A percentile compares a stretch with the other conserved stretches of the same genome.
Evolutionary conservation across 331 rosid genomes (phyloP).

Genomic region (Quercus phellos): DNA sequence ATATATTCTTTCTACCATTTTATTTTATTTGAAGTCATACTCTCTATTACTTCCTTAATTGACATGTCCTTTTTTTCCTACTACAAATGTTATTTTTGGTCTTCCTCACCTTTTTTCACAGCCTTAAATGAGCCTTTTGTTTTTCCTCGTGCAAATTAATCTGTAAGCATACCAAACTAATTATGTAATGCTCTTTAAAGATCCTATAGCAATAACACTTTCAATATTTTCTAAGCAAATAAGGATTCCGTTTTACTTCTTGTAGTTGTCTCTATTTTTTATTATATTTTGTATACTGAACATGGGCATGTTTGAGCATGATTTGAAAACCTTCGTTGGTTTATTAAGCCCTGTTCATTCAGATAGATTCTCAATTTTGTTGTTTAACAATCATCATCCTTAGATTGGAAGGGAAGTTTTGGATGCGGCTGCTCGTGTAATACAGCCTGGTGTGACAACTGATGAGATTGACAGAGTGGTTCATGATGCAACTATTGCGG

Average conservation of each 20-base stretch:
- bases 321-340: background rate
- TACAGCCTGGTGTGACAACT: slow-evolving; percentile 80
- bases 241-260: background rate
- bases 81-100: too few species aligned
- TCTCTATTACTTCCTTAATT: too few species aligned
- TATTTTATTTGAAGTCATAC: too few species aligned
- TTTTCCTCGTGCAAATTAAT: background rate
- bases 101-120: background rate
- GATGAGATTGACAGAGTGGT: slow-evolving; percentile 91
- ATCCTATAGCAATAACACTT: background rate
- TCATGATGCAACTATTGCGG: slow-evolving; percentile 85
- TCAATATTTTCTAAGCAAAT: background rate
- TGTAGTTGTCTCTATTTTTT: slow-evolving; percentile 6
- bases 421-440: slow-evolving; percentile 82
- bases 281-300: background rate
- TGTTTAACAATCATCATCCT: background rate
- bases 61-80: too few species aligned
- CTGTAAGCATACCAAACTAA: background rate
- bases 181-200: background rate
- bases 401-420: slow-evolving; percentile 86
- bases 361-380: background rate
- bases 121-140: background rate
- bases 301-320: background rate
- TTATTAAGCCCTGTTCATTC: background rate
- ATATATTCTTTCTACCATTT: too few species aligned